Evolutionary conservation across 2,329 filamentous ascomycete species (phyloP).

Genomic region (Zalaria obscura): DNA sequence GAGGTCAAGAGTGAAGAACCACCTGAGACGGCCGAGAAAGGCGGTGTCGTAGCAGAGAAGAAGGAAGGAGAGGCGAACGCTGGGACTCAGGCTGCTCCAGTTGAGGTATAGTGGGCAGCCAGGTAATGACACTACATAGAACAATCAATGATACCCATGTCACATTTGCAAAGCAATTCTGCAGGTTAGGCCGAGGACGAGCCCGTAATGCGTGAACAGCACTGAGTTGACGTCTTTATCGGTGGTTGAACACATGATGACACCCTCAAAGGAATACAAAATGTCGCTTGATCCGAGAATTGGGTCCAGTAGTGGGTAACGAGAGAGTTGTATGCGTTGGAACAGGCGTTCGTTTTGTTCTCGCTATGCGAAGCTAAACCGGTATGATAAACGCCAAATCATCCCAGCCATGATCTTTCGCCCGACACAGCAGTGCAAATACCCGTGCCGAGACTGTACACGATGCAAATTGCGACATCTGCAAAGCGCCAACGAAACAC

Average conservation of each 20-base stretch:
- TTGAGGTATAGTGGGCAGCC: not conserved
- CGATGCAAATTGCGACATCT: not conserved
- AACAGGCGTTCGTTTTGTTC: not conserved
- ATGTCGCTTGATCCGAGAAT: too few relatives aligned
- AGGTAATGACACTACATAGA: not conserved
- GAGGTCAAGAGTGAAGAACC: conserved; percentile 1
- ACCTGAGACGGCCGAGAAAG: not conserved
- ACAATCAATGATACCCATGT: not conserved
- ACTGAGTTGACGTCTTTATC: too few relatives aligned
- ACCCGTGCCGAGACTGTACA: not conserved
- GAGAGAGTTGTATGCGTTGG: not conserved
- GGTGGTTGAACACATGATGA: too few relatives aligned
- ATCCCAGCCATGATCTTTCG: not conserved
- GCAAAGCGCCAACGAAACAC: not conserved
- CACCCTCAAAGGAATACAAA: too few relatives aligned
- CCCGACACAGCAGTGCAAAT: too few relatives aligned
- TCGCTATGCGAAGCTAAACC: not conserved
- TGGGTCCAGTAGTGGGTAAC: too few relatives aligned
- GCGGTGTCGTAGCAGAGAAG: not conserved
- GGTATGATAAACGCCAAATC: not conserved
- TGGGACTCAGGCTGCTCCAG: not conserved
- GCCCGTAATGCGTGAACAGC: too few relatives aligned
- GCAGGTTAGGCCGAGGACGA: too few relatives aligned
- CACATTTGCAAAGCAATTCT: not conserved
- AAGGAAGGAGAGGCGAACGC: not conserved